These are phyloP conservation scores for Blastomyces silverae DNA, from an alignment of 2,329 filamentous ascomycete genomes.

Conservation along the genomic window DNA sequence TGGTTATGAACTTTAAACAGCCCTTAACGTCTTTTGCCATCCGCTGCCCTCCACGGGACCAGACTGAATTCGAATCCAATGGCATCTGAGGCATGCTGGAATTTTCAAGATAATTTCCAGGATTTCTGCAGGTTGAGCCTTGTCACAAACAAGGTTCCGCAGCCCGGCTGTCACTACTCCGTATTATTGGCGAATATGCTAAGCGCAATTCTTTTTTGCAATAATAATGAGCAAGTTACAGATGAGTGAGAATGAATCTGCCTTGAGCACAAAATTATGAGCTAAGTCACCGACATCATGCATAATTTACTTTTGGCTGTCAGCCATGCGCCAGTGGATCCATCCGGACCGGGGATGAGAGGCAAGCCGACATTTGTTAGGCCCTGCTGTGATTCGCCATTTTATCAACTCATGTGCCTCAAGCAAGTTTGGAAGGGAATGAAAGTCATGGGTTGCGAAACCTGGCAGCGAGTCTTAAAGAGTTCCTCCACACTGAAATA, in stretches of 20 bases:
- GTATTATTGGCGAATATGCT: background rate
- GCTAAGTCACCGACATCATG: background rate
- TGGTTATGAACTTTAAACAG: background rate
- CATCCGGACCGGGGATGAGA: background rate
- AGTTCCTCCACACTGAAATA: too few species aligned
- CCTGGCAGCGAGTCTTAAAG: too few species aligned
- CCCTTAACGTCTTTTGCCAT: background rate
- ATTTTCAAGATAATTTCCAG: background rate
- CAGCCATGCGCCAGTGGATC: background rate
- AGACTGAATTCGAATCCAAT: background rate
- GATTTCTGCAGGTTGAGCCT: background rate
- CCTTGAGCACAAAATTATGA: background rate
- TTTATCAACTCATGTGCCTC: too few species aligned
- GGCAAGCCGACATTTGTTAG: too few species aligned
- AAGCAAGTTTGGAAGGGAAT: too few species aligned
- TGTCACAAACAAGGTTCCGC: slow-evolving; percentile 5
- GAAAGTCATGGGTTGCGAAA: too few species aligned
- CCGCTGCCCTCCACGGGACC: background rate
- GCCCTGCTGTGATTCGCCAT: too few species aligned
- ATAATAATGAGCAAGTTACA: background rate
- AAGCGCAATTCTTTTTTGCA: background rate
- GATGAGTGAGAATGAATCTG: background rate
- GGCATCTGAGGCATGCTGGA: background rate
- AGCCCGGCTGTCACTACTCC: background rate
- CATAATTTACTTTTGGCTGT: background rate